Evolutionary conservation across 2,329 filamentous ascomycete species (phyloP).

Genomic region (Neodidymelliopsis sp.): DNA sequence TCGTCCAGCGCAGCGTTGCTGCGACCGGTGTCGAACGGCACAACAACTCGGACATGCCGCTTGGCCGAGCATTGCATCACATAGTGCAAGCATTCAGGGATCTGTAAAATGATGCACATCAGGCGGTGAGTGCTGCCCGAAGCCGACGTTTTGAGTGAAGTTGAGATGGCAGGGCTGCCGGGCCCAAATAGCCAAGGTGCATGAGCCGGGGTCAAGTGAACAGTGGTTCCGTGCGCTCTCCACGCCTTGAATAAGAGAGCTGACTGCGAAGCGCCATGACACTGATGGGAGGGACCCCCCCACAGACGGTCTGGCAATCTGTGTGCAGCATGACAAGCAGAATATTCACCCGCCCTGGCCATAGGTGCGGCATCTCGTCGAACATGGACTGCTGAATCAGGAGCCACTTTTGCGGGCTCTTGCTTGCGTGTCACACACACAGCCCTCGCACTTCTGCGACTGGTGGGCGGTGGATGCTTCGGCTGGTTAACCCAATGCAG

Average conservation of each 20-base stretch:
- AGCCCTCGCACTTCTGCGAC: conserved; percentile 31
- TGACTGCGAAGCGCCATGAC: conserved; percentile 23
- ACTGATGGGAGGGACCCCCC: conserved; percentile 33
- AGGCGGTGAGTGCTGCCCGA: conserved; percentile 47
- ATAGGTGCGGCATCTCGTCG: conserved; percentile 35
- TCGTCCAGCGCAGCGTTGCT: conserved; percentile 19
- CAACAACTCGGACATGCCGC: conserved; percentile 17
- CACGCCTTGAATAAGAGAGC: conserved; percentile 34
- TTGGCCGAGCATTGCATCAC: conserved; percentile 36
- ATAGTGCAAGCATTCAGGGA: conserved; percentile 23
- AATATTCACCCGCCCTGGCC: conserved; percentile 40
- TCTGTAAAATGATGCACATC: conserved; percentile 41
- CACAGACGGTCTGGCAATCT: conserved; percentile 31
- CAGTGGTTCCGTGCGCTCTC: conserved; percentile 47
- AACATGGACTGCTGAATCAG: conserved; percentile 29
- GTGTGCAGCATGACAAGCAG: conserved; percentile 39
- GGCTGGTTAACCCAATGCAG: conserved; percentile 33
- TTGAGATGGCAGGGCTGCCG: conserved; percentile 38
- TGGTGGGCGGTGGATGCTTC: conserved; percentile 33
- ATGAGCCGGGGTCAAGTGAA: conserved; percentile 42
- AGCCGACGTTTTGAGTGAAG: conserved; percentile 39
- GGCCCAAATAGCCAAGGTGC: conserved; percentile 44
- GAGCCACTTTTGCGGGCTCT: conserved; percentile 23
- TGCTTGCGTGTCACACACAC: conserved; percentile 34
- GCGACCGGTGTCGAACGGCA: conserved; percentile 12